Evolutionary conservation across 129 eudicot species (phyloP).

Genomic region (Lactuca saligna): DNA sequence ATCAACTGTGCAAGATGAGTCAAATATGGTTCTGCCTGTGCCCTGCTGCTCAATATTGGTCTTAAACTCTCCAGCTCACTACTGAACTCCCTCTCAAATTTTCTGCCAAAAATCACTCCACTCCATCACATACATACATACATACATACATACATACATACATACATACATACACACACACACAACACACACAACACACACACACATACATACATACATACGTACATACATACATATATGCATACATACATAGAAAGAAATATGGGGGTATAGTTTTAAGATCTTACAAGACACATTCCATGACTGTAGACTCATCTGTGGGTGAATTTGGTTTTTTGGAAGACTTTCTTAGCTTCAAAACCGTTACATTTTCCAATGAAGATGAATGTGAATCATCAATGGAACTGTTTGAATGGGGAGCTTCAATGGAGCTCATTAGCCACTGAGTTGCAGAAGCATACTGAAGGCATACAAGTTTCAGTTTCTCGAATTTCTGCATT

Average conservation of each 20-base stretch:
- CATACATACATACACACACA: too few species aligned
- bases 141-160: too few species aligned
- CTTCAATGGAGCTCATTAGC: slow-evolving; percentile 73
- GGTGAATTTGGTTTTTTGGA: slow-evolving; percentile 53
- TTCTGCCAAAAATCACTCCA: slow-evolving; percentile 50
- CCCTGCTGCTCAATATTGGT: slow-evolving; percentile 88
- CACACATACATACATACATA: too few species aligned
- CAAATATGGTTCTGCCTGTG: slow-evolving; percentile 91
- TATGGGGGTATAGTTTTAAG: not conserved
- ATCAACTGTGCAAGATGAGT: slow-evolving; percentile 99
- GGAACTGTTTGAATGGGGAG: slow-evolving; percentile 26
- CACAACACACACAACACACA: too few species aligned
- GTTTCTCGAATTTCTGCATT: slow-evolving; percentile 90
- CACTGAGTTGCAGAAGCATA: slow-evolving; percentile 88
- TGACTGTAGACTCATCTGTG: slow-evolving; percentile 51
- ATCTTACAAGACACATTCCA: slow-evolving; percentile 70
- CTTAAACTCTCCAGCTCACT: slow-evolving; percentile 78
- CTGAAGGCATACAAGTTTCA: slow-evolving; percentile 87
- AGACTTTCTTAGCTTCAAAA: slow-evolving; percentile 56
- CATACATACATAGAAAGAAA: not conserved
- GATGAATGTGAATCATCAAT: slow-evolving; percentile 21
- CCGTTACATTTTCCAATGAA: slow-evolving; percentile 36
- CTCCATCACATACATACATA: not conserved
- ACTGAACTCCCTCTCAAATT: slow-evolving; percentile 80
- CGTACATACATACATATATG: too few species aligned